Evolutionary conservation across 2,329 filamentous ascomycete genomes (phyloP).

Genomic region (Aureobasidium sp.): DNA sequence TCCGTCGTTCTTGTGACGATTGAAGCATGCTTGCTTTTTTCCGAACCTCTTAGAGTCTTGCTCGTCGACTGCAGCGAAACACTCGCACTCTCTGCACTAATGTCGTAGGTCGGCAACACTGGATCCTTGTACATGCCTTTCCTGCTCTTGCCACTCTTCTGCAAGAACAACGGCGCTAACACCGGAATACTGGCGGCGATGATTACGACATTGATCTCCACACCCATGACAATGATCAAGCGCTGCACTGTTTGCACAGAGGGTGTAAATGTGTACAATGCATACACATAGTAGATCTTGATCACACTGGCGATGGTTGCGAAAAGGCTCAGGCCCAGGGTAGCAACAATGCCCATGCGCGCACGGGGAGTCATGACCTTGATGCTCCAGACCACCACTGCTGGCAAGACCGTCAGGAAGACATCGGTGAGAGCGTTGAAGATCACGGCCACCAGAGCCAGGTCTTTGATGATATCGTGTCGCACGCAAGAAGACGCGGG

Average conservation of each 20-base stretch:
- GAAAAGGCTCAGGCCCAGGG: not conserved
- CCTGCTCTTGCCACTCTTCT: not conserved
- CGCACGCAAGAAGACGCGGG: not conserved
- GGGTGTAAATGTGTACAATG: not conserved
- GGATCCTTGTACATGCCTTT: constrained; percentile 3
- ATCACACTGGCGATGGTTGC: not conserved
- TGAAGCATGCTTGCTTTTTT: not conserved
- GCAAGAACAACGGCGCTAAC: constrained; percentile 1
- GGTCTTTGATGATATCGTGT: not conserved
- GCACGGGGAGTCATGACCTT: not conserved
- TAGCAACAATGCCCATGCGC: not conserved
- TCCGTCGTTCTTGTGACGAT: not conserved
- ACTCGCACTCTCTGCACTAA: not conserved
- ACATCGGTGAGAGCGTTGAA: constrained; percentile 5
- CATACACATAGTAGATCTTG: constrained; percentile 6
- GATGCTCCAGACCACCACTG: constrained; percentile 5
- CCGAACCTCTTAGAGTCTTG: not conserved
- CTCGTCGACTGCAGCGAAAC: not conserved
- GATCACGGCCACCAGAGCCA: not conserved
- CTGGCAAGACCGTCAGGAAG: not conserved
- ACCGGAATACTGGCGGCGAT: not conserved
- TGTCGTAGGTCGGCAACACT: not conserved
- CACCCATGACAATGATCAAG: constrained; percentile 1
- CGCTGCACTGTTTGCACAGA: not conserved
- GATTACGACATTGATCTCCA: constrained; percentile 9